phyloP scores from a whole-genome alignment of 352 stramenopile genomes.

The Stramenopiles sp. region DNA sequence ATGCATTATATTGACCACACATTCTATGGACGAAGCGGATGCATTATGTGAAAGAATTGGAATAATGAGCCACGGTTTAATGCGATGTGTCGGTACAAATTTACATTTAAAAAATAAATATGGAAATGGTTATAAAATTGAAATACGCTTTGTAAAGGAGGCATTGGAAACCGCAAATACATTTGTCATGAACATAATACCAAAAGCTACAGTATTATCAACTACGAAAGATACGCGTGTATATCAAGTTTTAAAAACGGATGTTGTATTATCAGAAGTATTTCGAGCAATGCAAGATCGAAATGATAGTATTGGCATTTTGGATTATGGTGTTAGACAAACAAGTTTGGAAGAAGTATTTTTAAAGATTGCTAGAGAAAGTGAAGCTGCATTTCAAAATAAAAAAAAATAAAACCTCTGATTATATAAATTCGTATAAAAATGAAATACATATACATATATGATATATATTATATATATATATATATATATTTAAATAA shows the following conservation, averaged over 20 bases:
- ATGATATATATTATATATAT: too few species aligned
- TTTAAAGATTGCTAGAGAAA: not conserved
- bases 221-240: not conserved
- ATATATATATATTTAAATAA: too few species aligned
- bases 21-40: slow-evolving; percentile 64
- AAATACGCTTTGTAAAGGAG: not conserved
- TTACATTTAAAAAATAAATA: slow-evolving; percentile 69
- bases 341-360: not conserved
- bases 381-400: not conserved
- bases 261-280: not conserved
- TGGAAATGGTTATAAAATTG: slow-evolving; percentile 21
- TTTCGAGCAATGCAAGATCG: not conserved
- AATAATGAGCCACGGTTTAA: slow-evolving; percentile 87
- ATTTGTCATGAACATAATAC: not conserved
- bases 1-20: slow-evolving; percentile 83
- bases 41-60: slow-evolving; percentile 50
- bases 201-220: not conserved
- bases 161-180: not conserved
- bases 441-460: too few species aligned
- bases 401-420: not conserved
- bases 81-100: slow-evolving; percentile 76
- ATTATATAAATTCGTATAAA: too few species aligned
- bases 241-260: not conserved
- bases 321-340: not conserved
- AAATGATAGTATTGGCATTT: not conserved